Percentiles rank a stretch among this genome's conserved stretches.
Evolutionary conservation across 2,329 filamentous ascomycete species (phyloP).

Genomic region (Trichoderma pleuroti): DNA sequence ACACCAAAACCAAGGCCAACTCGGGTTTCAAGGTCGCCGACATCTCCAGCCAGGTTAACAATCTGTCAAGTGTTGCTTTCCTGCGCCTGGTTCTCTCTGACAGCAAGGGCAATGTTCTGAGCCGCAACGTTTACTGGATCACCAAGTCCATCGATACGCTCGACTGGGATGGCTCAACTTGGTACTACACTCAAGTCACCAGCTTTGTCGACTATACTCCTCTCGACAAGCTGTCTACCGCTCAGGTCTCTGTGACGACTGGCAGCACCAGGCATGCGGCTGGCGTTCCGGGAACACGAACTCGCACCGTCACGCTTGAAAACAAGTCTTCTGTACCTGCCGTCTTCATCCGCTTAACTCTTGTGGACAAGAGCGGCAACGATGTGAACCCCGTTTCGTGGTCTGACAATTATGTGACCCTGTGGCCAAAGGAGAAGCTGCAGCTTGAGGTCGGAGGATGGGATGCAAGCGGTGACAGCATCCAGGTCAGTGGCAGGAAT

Average conservation of each 20-base stretch:
- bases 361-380: slow-evolving; percentile 41
- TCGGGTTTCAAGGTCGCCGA: slow-evolving; percentile 32
- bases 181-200: slow-evolving; percentile 57
- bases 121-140: slow-evolving; percentile 61
- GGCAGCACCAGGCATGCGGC: slow-evolving; percentile 16
- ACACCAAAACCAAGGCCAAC: slow-evolving; percentile 42
- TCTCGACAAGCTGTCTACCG: slow-evolving; percentile 39
- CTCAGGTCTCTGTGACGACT: slow-evolving; percentile 34
- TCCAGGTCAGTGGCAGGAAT: slow-evolving; percentile 22
- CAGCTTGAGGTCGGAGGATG: slow-evolving; percentile 22
- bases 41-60: slow-evolving; percentile 24
- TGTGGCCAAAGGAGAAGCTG: slow-evolving; percentile 55
- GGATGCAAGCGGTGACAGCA: slow-evolving; percentile 14
- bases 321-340: slow-evolving; percentile 53
- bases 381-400: slow-evolving; percentile 53
- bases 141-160: slow-evolving; percentile 44
- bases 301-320: slow-evolving; percentile 41
- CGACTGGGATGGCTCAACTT: slow-evolving; percentile 55
- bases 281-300: neutral
- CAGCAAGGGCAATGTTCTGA: slow-evolving; percentile 35
- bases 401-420: slow-evolving; percentile 61
- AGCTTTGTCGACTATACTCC: slow-evolving; percentile 47
- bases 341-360: slow-evolving; percentile 53
- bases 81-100: slow-evolving; percentile 47
- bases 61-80: slow-evolving; percentile 44